These are phyloP conservation scores for Arachnopeziza araneosa DNA, from an alignment of 2,329 filamentous ascomycete species.

Conservation along the genomic window DNA sequence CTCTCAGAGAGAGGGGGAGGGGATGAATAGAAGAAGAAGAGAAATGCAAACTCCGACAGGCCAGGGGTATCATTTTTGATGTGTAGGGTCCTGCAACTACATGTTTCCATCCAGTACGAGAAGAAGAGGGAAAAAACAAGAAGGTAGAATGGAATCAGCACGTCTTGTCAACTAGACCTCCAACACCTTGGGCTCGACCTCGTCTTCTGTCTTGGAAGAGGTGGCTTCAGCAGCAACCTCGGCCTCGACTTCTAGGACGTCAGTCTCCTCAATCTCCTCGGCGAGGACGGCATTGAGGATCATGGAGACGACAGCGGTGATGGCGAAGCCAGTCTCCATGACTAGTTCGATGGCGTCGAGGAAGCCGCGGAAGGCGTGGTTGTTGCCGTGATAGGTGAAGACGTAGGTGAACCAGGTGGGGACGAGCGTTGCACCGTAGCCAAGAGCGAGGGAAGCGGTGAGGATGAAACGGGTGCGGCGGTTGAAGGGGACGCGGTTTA, in stretches of 20 bases:
- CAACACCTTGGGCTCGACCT: not conserved
- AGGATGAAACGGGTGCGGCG: constrained; percentile 77
- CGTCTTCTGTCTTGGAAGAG: not conserved
- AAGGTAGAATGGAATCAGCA: no score
- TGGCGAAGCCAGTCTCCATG: constrained; percentile 69
- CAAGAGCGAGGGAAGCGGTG: constrained; percentile 66
- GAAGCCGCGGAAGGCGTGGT: constrained; percentile 65
- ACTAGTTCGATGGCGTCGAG: constrained; percentile 67
- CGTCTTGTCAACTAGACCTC: not conserved
- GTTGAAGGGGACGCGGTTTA: constrained; percentile 66
- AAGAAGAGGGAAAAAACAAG: not conserved
- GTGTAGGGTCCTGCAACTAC: not conserved
- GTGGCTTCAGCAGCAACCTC: constrained; percentile 4
- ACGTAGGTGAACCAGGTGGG: constrained; percentile 64
- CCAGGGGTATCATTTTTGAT: not conserved
- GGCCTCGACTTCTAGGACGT: constrained; percentile 24
- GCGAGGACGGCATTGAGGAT: constrained; percentile 68
- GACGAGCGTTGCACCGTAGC: constrained; percentile 64
- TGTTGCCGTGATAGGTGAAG: constrained; percentile 66
- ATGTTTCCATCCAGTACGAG: not conserved
- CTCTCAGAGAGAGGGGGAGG: no score
- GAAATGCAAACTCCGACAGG: not conserved
- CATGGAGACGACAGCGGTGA: constrained; percentile 68
- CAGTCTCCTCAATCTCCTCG: constrained; percentile 54
- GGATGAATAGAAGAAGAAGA: no score